Conservation (phyloP, 2,329 filamentous ascomycete species). For the Fusarium liriodendri region DNA sequence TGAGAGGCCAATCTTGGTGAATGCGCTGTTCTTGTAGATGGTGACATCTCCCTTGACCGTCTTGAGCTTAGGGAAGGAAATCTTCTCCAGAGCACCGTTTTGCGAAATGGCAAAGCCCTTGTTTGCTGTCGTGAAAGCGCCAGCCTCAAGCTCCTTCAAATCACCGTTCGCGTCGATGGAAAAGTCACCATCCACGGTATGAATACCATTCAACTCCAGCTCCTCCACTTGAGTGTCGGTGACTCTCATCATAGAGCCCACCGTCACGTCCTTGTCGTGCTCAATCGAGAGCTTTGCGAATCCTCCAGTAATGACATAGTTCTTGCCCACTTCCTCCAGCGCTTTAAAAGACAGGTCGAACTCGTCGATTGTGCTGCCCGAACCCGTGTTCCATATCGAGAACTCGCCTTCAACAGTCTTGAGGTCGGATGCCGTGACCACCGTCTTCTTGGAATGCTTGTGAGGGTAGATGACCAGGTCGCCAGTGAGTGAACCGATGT, state of each 20-base stretch:
- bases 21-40: conserved; percentile 38
- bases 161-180: conserved; percentile 39
- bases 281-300: conserved; percentile 35
- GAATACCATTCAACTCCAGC: conserved; percentile 36
- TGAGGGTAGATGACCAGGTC: conserved; percentile 43
- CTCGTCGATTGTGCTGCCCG: conserved; percentile 23
- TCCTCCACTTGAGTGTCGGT: conserved; percentile 35
- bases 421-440: conserved; percentile 33
- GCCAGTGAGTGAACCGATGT: conserved; percentile 35
- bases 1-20: conserved; percentile 30
- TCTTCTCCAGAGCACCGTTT: conserved; percentile 34
- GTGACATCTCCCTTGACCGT: conserved; percentile 39
- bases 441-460: conserved; percentile 38
- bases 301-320: conserved; percentile 40
- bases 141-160: conserved; percentile 31
- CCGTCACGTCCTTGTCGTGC: conserved; percentile 30
- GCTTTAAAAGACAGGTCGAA: conserved; percentile 35
- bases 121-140: conserved; percentile 32
- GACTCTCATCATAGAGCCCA: conserved; percentile 39
- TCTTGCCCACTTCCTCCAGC: conserved; percentile 32
- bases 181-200: conserved; percentile 40
- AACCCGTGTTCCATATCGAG: conserved; percentile 40
- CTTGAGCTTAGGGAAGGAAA: conserved; percentile 40
- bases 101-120: conserved; percentile 38
- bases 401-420: conserved; percentile 37